Evolutionary conservation across 2,329 filamentous ascomycete species (phyloP).

Genomic region (Exserohilum rostratum): DNA sequence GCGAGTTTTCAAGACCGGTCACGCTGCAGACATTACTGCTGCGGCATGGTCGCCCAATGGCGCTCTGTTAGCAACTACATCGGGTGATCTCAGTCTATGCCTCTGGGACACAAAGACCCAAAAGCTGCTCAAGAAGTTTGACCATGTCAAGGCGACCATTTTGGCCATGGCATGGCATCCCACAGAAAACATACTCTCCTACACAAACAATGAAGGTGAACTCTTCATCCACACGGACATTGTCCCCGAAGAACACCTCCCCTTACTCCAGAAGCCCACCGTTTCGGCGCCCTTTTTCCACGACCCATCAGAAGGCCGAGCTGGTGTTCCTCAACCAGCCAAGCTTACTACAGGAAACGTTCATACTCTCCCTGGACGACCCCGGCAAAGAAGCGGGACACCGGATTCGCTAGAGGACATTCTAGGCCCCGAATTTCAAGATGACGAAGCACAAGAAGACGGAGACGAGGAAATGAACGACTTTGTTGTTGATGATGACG

Average conservation of each 20-base stretch:
- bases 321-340: constrained; percentile 63
- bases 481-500: constrained; percentile 95
- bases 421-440: constrained; percentile 66
- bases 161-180: constrained; percentile 91
- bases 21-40: constrained; percentile 83
- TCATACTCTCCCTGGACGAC: constrained; percentile 58
- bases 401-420: constrained; percentile 82
- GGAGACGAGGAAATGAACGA: constrained; percentile 62
- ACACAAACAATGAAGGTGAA: constrained; percentile 91
- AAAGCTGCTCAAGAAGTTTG: constrained; percentile 75
- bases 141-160: constrained; percentile 74
- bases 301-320: constrained; percentile 74
- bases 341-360: constrained; percentile 63
- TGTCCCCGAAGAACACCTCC: constrained; percentile 58
- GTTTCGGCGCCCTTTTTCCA: constrained; percentile 88
- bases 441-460: constrained; percentile 55
- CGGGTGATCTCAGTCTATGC: constrained; percentile 66
- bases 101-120: constrained; percentile 93
- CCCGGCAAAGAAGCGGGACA: constrained; percentile 62
- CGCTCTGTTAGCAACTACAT: constrained; percentile 74
- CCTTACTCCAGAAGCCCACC: constrained; percentile 57
- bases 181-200: constrained; percentile 83
- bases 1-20: constrained; percentile 76
- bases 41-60: constrained; percentile 95
- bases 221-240: constrained; percentile 84